A percentile compares a stretch with the other conserved stretches of the same genome.
These are phyloP conservation scores for Akanthomyces uredinophilus DNA, from an alignment of 2,329 filamentous ascomycete genomes.

Conservation along the genomic window DNA sequence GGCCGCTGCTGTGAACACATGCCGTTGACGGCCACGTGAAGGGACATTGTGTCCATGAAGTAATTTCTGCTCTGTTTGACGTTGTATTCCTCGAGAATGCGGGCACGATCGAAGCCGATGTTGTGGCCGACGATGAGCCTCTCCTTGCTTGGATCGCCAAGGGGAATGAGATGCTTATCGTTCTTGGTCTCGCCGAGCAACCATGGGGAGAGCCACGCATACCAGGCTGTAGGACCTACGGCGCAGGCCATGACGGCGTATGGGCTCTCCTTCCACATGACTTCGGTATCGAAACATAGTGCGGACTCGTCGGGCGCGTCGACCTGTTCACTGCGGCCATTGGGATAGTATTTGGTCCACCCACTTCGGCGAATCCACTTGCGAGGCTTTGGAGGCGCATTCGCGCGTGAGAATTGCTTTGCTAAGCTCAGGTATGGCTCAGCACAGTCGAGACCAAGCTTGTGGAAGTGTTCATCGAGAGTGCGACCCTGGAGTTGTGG, in stretches of 20 bases:
- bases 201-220: constrained; percentile 96
- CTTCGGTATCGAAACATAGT: constrained; percentile 92
- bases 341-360: constrained; percentile 86
- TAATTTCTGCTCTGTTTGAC: constrained; percentile 76
- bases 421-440: constrained; percentile 76
- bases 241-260: constrained; percentile 98
- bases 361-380: constrained; percentile 77
- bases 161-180: constrained; percentile 75
- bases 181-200: constrained; percentile 74
- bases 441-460: constrained; percentile 76
- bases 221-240: constrained; percentile 85
- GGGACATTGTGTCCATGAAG: constrained; percentile 95
- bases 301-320: constrained; percentile 73
- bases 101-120: constrained; percentile 86
- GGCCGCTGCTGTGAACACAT: constrained; percentile 97
- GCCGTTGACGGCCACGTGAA: constrained; percentile 95
- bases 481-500: constrained; percentile 73
- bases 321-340: constrained; percentile 66
- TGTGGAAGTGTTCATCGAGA: constrained; percentile 91
- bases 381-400: constrained; percentile 54
- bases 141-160: constrained; percentile 69
- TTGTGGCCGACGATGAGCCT: constrained; percentile 91
- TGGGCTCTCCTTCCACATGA: constrained; percentile 88
- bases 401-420: constrained; percentile 63
- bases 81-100: constrained; percentile 84